A percentile compares a stretch with the other conserved stretches of the same genome.
Evolutionary conservation across 768 basidiomycete genomes (phyloP).

Genomic region (Leucocoprinus birnbaumii): DNA sequence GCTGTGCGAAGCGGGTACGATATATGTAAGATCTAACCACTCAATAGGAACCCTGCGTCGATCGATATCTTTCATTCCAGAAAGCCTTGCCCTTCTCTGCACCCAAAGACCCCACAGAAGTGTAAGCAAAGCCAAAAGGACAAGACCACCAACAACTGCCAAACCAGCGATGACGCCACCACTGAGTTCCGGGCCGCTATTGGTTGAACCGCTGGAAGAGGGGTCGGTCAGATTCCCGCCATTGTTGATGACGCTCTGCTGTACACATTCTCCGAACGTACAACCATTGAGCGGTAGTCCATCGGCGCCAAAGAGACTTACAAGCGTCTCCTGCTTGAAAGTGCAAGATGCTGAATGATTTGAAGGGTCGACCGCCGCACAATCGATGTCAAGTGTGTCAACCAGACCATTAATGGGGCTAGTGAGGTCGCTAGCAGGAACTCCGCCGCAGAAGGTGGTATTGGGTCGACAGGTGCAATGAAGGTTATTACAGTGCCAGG

Average conservation of each 20-base stretch:
- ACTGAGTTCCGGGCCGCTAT: slow-evolving; percentile 46
- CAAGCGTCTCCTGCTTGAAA: slow-evolving; percentile 73
- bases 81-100: slow-evolving; percentile 61
- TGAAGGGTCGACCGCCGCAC: slow-evolving; percentile 43
- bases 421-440: slow-evolving; percentile 45
- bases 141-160: slow-evolving; percentile 73
- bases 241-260: slow-evolving; percentile 72
- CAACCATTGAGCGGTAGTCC: slow-evolving; percentile 79
- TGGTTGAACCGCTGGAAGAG: slow-evolving; percentile 16
- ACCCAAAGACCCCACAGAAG: slow-evolving; percentile 58
- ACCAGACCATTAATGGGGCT: slow-evolving; percentile 59
- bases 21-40: slow-evolving; percentile 71
- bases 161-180: slow-evolving; percentile 90
- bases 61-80: slow-evolving; percentile 31
- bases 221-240: slow-evolving; percentile 32
- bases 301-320: slow-evolving; percentile 63
- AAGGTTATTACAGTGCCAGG: slow-evolving; percentile 75
- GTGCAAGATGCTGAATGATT: slow-evolving; percentile 57
- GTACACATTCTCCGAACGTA: slow-evolving; percentile 85
- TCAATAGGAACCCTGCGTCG: slow-evolving; percentile 58
- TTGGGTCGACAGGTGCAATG: slow-evolving; percentile 68
- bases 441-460: slow-evolving; percentile 74
- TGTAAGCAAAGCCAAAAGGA: slow-evolving; percentile 54
- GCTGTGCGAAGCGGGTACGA: slow-evolving; percentile 35
- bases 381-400: slow-evolving; percentile 69